A percentile compares a stretch with the other conserved stretches of the same genome.
Evolutionary conservation across 139 green algal genomes (phyloP).

Genomic region (Penium margaritaceum): DNA sequence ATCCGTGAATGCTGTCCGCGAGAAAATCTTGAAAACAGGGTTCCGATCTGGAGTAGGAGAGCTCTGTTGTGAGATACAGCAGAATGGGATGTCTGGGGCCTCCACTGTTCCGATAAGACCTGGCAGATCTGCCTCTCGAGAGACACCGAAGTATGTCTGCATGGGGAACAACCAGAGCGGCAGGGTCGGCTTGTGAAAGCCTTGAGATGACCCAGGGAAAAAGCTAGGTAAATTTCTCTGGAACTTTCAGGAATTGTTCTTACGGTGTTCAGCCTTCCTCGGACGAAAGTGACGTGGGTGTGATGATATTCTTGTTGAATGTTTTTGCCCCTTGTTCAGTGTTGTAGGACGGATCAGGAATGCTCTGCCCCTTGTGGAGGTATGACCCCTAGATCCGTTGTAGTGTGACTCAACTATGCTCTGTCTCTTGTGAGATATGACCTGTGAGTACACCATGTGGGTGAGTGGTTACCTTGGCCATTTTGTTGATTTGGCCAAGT

Average conservation of each 20-base stretch:
- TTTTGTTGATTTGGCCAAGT: too few species aligned
- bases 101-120: constrained; percentile 23
- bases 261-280: constrained; percentile 8
- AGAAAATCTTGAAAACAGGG: constrained; percentile 37
- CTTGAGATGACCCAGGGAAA: too few species aligned
- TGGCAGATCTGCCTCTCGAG: not conserved
- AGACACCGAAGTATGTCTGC: constrained; percentile 29
- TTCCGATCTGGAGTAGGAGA: not conserved
- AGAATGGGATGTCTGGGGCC: constrained; percentile 16
- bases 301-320: constrained; percentile 32
- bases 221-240: too few species aligned
- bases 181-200: not conserved
- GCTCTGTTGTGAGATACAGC: constrained; percentile 15
- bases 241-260: too few species aligned
- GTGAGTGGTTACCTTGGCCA: too few species aligned
- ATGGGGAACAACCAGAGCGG: constrained; percentile 1
- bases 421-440: too few species aligned
- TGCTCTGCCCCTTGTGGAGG: too few species aligned
- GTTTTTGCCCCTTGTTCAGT: too few species aligned
- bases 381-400: too few species aligned
- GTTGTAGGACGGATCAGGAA: too few species aligned
- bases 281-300: constrained; percentile 37
- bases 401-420: too few species aligned
- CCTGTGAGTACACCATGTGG: too few species aligned
- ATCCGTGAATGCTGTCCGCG: not conserved